Percentiles rank a stretch among this genome's conserved stretches.
Conservation (phyloP, 805 yeast species). For the Saccharomyces mikatae region DNA sequence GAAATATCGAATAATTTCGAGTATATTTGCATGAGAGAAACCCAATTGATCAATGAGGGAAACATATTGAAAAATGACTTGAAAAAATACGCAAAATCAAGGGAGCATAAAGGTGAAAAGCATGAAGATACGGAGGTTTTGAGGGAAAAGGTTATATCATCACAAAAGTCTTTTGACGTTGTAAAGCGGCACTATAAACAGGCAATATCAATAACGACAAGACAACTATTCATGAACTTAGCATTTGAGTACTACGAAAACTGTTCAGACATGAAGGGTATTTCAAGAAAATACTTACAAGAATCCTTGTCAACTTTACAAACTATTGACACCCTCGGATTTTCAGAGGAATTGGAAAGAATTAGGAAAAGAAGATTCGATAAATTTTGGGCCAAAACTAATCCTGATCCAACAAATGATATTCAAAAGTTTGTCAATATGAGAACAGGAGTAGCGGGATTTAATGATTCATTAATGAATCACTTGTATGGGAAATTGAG, state of each 20-base stretch:
- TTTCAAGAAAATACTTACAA: conserved; percentile 14
- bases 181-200: conserved; percentile 19
- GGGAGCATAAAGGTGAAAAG: conserved; percentile 16
- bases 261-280: conserved; percentile 18
- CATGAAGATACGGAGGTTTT: conserved; percentile 20
- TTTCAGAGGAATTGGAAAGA: conserved; percentile 18
- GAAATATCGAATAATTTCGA: conserved; percentile 15
- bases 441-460: conserved; percentile 21
- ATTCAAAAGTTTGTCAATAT: conserved; percentile 19
- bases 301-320: conserved; percentile 16
- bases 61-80: conserved; percentile 13
- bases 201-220: conserved; percentile 17
- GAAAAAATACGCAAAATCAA: conserved; percentile 14
- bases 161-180: conserved; percentile 13
- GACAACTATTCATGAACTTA: conserved; percentile 16
- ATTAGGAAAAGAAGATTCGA: conserved; percentile 19
- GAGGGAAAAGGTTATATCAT: conserved; percentile 15
- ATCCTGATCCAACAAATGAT: conserved; percentile 15
- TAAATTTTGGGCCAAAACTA: conserved; percentile 19
- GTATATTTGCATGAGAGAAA: conserved; percentile 20
- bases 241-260: conserved; percentile 20
- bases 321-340: conserved; percentile 9
- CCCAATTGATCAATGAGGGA: conserved; percentile 14
- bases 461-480: conserved; percentile 18
- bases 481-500: conserved; percentile 11